phyloP scores from a whole-genome alignment of 2,329 filamentous ascomycete species.

The Calonectria honghensis region DNA sequence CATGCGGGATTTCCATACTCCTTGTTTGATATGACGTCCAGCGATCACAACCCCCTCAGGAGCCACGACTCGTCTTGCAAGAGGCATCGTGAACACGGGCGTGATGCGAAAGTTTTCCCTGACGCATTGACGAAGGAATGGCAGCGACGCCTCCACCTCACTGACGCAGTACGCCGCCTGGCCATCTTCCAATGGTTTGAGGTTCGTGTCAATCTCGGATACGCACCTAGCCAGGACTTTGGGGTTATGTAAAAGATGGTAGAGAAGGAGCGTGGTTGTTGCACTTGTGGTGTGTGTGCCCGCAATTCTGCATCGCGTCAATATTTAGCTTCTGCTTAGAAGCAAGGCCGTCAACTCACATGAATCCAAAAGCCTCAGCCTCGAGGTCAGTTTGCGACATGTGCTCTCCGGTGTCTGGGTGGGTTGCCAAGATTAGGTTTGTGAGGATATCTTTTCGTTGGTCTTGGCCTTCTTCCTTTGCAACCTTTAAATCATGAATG shows the following conservation, averaged over 20 bases:
- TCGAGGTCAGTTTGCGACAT: slow-evolving; percentile 35
- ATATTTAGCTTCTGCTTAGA: neutral
- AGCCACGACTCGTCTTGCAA: slow-evolving; percentile 36
- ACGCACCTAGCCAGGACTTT: slow-evolving; percentile 31
- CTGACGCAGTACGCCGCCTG: slow-evolving; percentile 29
- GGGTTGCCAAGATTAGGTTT: slow-evolving; percentile 38
- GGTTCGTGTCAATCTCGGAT: slow-evolving; percentile 38
- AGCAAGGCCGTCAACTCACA: slow-evolving; percentile 25
- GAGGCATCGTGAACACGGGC: slow-evolving; percentile 43
- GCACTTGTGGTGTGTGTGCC: slow-evolving; percentile 44
- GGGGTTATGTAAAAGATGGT: slow-evolving; percentile 39
- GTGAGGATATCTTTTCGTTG: slow-evolving; percentile 42
- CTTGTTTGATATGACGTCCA: slow-evolving; percentile 39
- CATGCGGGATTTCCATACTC: slow-evolving; percentile 30
- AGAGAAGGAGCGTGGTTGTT: slow-evolving; percentile 39
- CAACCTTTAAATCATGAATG: slow-evolving; percentile 20
- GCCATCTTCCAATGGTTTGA: slow-evolving; percentile 25
- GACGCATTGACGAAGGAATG: slow-evolving; percentile 41
- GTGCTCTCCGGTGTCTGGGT: slow-evolving; percentile 40
- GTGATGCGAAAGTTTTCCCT: slow-evolving; percentile 43
- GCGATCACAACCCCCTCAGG: slow-evolving; percentile 31
- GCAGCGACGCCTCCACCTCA: slow-evolving; percentile 34
- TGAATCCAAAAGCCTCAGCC: slow-evolving; percentile 43
- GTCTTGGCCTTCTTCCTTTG: slow-evolving; percentile 8
- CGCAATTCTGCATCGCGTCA: slow-evolving; percentile 33